Evolutionary conservation across 768 basidiomycete species (phyloP).

Genomic region (Mycena leptocephala): DNA sequence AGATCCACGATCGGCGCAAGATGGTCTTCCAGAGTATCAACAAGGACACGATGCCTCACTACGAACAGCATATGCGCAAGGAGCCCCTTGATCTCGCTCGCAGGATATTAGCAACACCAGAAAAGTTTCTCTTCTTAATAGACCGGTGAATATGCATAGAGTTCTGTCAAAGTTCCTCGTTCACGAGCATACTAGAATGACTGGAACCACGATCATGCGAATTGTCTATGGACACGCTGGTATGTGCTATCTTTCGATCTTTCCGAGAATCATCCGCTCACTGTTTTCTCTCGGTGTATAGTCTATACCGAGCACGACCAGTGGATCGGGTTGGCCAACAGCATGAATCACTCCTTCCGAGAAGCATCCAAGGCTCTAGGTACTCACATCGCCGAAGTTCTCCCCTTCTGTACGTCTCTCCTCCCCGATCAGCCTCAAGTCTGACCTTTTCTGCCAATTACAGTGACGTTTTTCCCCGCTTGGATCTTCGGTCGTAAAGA

Average conservation of each 20-base stretch:
- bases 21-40: constrained; percentile 13
- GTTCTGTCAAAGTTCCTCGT: constrained; percentile 1
- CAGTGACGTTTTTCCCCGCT: not conserved
- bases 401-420: constrained; percentile 1
- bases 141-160: constrained; percentile 8
- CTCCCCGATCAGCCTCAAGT: constrained; percentile 1
- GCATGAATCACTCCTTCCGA: not conserved
- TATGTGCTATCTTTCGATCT: constrained; percentile 4
- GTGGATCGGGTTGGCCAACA: not conserved
- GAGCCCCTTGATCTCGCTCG: constrained; percentile 8
- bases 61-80: constrained; percentile 8
- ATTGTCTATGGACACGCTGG: constrained; percentile 7
- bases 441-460: not conserved
- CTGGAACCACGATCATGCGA: constrained; percentile 8
- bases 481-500: constrained; percentile 7
- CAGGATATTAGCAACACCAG: constrained; percentile 11
- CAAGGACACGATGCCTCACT: constrained; percentile 5
- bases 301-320: constrained; percentile 4
- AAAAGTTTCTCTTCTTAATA: constrained; percentile 10
- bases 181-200: constrained; percentile 1
- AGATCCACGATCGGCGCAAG: constrained; percentile 5
- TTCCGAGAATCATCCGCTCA: constrained; percentile 2
- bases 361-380: not conserved
- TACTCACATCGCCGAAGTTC: not conserved
- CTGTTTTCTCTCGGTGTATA: not conserved